Conservation (phyloP, 805 yeast genomes). For the Maudiozyma turicensis region DNA sequence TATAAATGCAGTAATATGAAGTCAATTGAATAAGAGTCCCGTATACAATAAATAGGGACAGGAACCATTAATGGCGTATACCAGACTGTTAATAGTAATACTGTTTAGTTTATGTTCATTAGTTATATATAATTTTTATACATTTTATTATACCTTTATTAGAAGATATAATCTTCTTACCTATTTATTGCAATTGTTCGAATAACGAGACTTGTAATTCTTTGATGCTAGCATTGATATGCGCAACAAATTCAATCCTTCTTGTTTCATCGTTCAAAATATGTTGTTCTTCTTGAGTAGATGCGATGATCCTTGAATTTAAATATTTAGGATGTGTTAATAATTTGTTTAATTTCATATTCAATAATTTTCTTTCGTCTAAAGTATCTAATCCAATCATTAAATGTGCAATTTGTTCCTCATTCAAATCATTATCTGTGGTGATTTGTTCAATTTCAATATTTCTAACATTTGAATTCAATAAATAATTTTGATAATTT, state of each 20-base stretch:
- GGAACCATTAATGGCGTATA: too few relatives aligned
- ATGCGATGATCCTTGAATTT: conserved; percentile 55
- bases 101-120: too few relatives aligned
- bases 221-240: conserved; percentile 40
- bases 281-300: conserved; percentile 55
- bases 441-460: conserved; percentile 5
- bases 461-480: conserved; percentile 9
- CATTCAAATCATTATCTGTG: conserved; percentile 8
- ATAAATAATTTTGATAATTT: conserved; percentile 41
- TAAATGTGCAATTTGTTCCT: conserved; percentile 14
- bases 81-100: too few relatives aligned
- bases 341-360: conserved; percentile 55
- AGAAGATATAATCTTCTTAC: not conserved
- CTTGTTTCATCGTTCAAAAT: conserved; percentile 40
- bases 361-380: conserved; percentile 49
- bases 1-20: too few relatives aligned
- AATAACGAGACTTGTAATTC: conserved; percentile 40
- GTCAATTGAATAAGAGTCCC: too few relatives aligned
- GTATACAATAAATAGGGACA: too few relatives aligned
- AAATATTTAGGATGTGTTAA: conserved; percentile 81
- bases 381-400: conserved; percentile 56
- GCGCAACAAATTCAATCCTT: conserved; percentile 35
- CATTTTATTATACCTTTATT: not conserved
- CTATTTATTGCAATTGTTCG: conserved; percentile 3
- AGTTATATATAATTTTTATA: too few relatives aligned